Conservation (phyloP, 352 stramenopile genomes). For the Pythium apleroticum region DNA sequence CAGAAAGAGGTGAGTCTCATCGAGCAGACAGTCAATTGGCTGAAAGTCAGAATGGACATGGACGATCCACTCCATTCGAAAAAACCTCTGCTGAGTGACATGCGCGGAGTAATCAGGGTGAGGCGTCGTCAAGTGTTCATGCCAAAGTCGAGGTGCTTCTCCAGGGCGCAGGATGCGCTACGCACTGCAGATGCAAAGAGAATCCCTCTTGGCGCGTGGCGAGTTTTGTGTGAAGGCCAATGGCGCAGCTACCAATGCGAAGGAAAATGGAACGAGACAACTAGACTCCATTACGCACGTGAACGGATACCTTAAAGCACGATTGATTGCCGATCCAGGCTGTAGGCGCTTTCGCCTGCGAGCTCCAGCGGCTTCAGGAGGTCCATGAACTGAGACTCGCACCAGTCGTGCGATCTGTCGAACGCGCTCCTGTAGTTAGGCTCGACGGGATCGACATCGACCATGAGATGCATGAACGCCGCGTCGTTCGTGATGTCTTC, state of each 20-base stretch:
- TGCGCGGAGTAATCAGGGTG: neutral
- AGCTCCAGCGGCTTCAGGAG: slow-evolving; percentile 17
- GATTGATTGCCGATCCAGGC: neutral
- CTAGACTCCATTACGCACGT: neutral
- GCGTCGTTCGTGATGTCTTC: slow-evolving; percentile 23
- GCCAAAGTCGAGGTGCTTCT: neutral
- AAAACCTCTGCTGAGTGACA: neutral
- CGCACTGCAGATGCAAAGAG: too few species aligned
- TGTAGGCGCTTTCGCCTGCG: neutral
- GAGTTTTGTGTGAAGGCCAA: neutral
- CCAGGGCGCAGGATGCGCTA: neutral
- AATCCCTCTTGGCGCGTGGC: too few species aligned
- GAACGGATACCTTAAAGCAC: neutral
- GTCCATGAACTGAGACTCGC: slow-evolving; percentile 20
- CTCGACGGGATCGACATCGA: slow-evolving; percentile 19
- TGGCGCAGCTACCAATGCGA: neutral
- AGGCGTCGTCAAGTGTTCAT: neutral
- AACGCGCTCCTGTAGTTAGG: slow-evolving; percentile 7
- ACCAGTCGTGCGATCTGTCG: slow-evolving; percentile 17
- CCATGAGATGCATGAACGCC: slow-evolving; percentile 25
- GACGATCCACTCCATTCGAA: neutral
- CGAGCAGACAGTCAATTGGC: neutral
- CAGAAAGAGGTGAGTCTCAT: neutral
- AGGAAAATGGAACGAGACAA: neutral
- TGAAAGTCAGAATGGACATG: neutral